Conservation (phyloP, 2,329 filamentous ascomycete species). For the Trichoderma gracile region DNA sequence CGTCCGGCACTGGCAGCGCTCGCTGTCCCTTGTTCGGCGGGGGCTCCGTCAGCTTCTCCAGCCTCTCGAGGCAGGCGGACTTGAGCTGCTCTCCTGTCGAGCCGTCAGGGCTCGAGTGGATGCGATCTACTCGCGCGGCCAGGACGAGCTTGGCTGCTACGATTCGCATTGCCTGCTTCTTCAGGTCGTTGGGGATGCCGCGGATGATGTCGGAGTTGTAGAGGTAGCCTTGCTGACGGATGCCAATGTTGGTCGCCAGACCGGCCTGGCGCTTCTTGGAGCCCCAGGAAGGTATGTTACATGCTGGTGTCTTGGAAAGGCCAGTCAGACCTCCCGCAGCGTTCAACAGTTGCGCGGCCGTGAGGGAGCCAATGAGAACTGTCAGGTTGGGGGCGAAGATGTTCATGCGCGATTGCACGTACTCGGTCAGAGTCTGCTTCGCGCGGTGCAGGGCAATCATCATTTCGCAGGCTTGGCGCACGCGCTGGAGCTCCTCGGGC, state of each 20-base stretch:
- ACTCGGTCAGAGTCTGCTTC: slow-evolving; percentile 84
- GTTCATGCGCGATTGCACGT: slow-evolving; percentile 96
- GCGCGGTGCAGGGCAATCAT: slow-evolving; percentile 83
- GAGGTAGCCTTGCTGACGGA: slow-evolving; percentile 89
- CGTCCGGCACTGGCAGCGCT: slow-evolving; percentile 88
- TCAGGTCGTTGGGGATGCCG: slow-evolving; percentile 80
- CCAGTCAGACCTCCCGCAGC: slow-evolving; percentile 85
- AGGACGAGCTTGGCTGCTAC: slow-evolving; percentile 91
- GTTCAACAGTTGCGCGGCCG: slow-evolving; percentile 94
- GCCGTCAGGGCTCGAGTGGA: slow-evolving; percentile 79
- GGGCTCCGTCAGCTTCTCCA: slow-evolving; percentile 91
- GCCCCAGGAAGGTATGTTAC: slow-evolving; percentile 87
- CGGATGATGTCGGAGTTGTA: slow-evolving; percentile 90
- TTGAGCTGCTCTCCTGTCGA: slow-evolving; percentile 80
- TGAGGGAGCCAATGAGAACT: slow-evolving; percentile 84
- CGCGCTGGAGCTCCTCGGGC: slow-evolving; percentile 70
- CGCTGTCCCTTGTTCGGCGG: slow-evolving; percentile 84
- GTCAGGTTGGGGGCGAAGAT: slow-evolving; percentile 94
- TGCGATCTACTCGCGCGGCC: slow-evolving; percentile 86
- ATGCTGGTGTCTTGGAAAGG: slow-evolving; percentile 87
- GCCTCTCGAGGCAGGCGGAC: slow-evolving; percentile 76
- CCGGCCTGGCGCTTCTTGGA: slow-evolving; percentile 84
- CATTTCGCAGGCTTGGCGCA: slow-evolving; percentile 81
- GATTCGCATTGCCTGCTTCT: slow-evolving; percentile 92
- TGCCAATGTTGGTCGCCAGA: slow-evolving; percentile 87